Conservation (phyloP, 1,284 basidiomycete species). For the Prillingera fragicola region DNA sequence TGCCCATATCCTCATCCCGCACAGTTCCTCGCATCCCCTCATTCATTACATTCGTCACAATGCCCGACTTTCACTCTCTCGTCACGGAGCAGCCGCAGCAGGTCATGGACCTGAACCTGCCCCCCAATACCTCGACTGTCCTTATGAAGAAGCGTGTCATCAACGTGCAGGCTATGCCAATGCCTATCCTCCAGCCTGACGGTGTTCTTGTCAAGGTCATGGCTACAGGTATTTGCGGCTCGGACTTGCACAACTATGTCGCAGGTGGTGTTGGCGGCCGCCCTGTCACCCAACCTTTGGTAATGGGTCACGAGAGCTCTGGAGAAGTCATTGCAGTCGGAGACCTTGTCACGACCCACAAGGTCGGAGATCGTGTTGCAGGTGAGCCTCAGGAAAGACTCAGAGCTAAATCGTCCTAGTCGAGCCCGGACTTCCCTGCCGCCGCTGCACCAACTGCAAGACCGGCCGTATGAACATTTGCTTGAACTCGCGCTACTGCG, state of each 20-base stretch:
- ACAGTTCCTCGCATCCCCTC: too few species aligned
- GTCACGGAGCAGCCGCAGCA: constrained; percentile 35
- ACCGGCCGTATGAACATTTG: constrained; percentile 65
- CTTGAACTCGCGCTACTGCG: constrained; percentile 38
- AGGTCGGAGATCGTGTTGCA: constrained; percentile 52
- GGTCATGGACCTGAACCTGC: constrained; percentile 32
- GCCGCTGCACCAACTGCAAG: constrained; percentile 51
- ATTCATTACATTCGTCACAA: constrained; percentile 10
- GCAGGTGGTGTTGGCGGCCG: constrained; percentile 43
- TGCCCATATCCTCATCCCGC: too few species aligned
- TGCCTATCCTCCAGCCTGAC: constrained; percentile 43
- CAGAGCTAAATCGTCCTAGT: constrained; percentile 29
- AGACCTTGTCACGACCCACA: constrained; percentile 39
- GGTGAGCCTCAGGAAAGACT: constrained; percentile 20
- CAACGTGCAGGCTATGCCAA: constrained; percentile 26
- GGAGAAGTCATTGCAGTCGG: constrained; percentile 46
- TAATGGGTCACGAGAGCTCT: constrained; percentile 47
- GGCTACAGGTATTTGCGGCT: constrained; percentile 43
- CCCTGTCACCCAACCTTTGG: constrained; percentile 43
- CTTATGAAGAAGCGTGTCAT: constrained; percentile 39
- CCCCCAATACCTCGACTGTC: constrained; percentile 34
- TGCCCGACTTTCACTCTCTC: constrained; percentile 37
- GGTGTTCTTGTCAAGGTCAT: constrained; percentile 43
- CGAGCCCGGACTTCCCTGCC: constrained; percentile 57
- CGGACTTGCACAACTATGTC: constrained; percentile 42